Evolutionary conservation across 2,329 filamentous ascomycete genomes (phyloP).

Genomic region (Botrytis elliptica): DNA sequence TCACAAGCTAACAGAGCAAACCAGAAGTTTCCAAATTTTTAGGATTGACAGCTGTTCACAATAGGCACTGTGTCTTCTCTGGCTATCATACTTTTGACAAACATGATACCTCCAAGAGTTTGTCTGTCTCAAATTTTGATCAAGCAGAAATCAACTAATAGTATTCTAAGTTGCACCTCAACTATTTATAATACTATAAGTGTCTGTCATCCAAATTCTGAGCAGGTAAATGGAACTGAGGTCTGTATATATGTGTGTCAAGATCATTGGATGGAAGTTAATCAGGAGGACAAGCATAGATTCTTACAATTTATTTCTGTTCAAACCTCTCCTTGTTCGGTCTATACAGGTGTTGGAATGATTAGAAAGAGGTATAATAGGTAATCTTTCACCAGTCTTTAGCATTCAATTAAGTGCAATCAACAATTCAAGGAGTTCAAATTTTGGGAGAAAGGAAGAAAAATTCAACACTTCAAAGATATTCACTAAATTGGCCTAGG

Average conservation of each 20-base stretch:
- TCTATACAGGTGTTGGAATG: accelerated
- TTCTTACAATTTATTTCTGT: neutral
- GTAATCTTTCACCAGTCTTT: accelerated
- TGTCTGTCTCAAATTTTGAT: neutral
- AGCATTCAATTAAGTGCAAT: neutral
- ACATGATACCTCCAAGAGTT: neutral
- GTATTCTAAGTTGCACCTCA: accelerated
- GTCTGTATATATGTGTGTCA: neutral
- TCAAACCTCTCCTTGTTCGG: neutral
- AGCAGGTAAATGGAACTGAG: too few relatives aligned
- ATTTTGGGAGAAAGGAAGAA: neutral
- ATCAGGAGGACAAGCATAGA: neutral
- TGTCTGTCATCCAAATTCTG: accelerated
- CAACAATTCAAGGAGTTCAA: neutral
- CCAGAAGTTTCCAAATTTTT: neutral
- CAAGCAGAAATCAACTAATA: neutral
- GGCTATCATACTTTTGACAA: neutral
- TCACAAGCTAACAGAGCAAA: neutral
- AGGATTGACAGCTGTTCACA: neutral
- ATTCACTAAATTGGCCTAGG: neutral
- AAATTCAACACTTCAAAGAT: neutral
- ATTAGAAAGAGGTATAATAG: accelerated
- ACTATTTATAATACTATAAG: neutral
- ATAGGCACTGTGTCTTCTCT: neutral
- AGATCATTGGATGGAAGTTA: neutral